phyloP scores from a whole-genome alignment of 768 basidiomycete genomes.

The Nidularia pulvinata region DNA sequence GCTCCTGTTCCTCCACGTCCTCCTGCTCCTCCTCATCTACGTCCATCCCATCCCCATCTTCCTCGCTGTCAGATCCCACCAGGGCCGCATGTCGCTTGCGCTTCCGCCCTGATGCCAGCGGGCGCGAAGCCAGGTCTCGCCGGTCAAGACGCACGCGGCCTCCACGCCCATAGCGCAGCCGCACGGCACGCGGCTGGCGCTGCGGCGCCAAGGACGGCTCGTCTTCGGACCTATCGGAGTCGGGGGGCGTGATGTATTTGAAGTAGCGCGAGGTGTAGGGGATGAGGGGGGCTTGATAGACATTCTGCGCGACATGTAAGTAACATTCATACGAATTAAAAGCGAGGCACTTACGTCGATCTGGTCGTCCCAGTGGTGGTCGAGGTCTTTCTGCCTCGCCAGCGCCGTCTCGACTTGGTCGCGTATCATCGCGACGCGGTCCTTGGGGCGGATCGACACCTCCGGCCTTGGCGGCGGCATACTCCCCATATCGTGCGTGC shows the following conservation, averaged over 20 bases:
- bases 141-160: slow-evolving; percentile 82
- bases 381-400: slow-evolving; percentile 64
- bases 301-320: slow-evolving; percentile 38
- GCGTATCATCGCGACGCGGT: slow-evolving; percentile 60
- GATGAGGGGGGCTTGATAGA: slow-evolving; percentile 65
- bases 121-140: slow-evolving; percentile 32
- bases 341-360: slow-evolving; percentile 56
- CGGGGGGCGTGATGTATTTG: slow-evolving; percentile 52
- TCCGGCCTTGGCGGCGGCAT: slow-evolving; percentile 42
- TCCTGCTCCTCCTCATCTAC: slow-evolving; percentile 17
- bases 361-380: slow-evolving; percentile 85
- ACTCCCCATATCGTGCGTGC: slow-evolving; percentile 38
- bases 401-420: slow-evolving; percentile 64
- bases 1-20: slow-evolving; percentile 35
- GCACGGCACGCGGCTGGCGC: slow-evolving; percentile 46
- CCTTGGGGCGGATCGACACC: slow-evolving; percentile 58
- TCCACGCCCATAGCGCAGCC: slow-evolving; percentile 80
- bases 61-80: slow-evolving; percentile 11
- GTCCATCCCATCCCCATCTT: slow-evolving; percentile 21
- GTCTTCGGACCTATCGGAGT: slow-evolving; percentile 22
- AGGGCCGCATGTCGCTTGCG: slow-evolving; percentile 20
- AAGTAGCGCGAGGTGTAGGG: slow-evolving; percentile 66
- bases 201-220: slow-evolving; percentile 20
- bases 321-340: slow-evolving; percentile 1
- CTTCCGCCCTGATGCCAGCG: slow-evolving; percentile 9